Evolutionary conservation across 116 monocot genomes (phyloP), one percentile per base, ranked within the genome.

Genomic region (Iris pallida): DNA sequence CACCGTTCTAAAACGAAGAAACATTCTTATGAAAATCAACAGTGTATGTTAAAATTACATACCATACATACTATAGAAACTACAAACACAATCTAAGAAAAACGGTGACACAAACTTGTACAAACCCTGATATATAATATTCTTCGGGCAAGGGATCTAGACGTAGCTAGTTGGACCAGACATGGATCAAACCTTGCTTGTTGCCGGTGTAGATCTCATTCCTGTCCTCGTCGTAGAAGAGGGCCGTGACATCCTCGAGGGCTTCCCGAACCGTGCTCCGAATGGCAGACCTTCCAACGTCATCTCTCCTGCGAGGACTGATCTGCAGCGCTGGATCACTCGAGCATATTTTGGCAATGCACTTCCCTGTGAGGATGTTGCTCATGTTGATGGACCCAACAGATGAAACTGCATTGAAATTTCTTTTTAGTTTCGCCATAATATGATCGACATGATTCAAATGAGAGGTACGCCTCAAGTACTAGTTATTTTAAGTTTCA

Each of bases 151-250:
- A 30, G 30, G 30, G 3, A 51, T 51, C 49, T 0, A 51, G 49
- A 51, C 49, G 20, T 17, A 54, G 47, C 71, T 80, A 88, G 57
- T 79, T 88, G 5, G 81, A 83, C 88, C 88, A 88, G 13, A 84
- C 81, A 64, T 88, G 88, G 8, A 88, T 70, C 45, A 88, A 51
- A 8, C 88, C 84, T 64, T 79, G 73, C 55, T 76, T 65, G 81
- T 84, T 88, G 58, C 88, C 84, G 3, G 88, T 88, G 74, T 88
- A 88, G 66, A 88, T 88, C 76, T 88, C 81, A 47, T 88, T 88
- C 62, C 76, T 56, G 42, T 84, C 76, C 66, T 88, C 88, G 10
- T 88, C 81, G 13, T 84, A 88, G 73, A 81, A 88, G n/a, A 84
- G 59, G 6, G 88, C 84, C 0, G 88, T 88, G 16, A 88, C 81